Evolutionary conservation across 495 filamentous ascomycete genomes (phyloP).

Genomic region (Aspergillus ellipticus): DNA sequence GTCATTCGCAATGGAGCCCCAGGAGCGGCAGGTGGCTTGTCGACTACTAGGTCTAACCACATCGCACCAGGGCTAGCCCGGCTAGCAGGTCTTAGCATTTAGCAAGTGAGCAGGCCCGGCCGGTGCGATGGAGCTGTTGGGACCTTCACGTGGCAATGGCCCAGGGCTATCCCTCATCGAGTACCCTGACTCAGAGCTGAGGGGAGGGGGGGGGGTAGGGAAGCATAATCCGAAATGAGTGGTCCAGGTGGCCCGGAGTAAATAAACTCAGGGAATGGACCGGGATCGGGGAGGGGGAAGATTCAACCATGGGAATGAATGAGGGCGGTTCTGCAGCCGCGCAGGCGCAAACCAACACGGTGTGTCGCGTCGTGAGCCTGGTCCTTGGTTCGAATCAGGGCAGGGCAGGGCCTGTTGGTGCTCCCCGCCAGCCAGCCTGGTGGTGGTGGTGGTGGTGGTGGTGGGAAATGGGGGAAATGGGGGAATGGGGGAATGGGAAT

Average conservation of each 20-base stretch:
- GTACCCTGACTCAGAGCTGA: slow-evolving; percentile 2
- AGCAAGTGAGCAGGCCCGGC: background rate
- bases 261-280: background rate
- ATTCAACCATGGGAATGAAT: background rate
- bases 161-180: slow-evolving; percentile 9
- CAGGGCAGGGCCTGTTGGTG: no score
- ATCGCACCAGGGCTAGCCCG: no score
- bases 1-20: background rate
- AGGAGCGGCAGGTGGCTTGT: background rate
- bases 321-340: background rate
- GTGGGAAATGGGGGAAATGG: no score
- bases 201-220: background rate
- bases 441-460: no score
- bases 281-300: no score
- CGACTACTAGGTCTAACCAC: no score
- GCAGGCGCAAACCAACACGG: background rate
- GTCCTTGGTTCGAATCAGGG: no score
- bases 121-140: slow-evolving; percentile 3
- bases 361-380: no score
- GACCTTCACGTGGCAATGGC: slow-evolving; percentile 6
- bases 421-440: no score
- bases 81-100: background rate
- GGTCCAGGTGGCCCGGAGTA: background rate
- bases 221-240: background rate
- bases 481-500: no score